Evolutionary conservation across 371 early-diverging fungal species (phyloP).

Genomic region (Rhizopus microsporus): DNA sequence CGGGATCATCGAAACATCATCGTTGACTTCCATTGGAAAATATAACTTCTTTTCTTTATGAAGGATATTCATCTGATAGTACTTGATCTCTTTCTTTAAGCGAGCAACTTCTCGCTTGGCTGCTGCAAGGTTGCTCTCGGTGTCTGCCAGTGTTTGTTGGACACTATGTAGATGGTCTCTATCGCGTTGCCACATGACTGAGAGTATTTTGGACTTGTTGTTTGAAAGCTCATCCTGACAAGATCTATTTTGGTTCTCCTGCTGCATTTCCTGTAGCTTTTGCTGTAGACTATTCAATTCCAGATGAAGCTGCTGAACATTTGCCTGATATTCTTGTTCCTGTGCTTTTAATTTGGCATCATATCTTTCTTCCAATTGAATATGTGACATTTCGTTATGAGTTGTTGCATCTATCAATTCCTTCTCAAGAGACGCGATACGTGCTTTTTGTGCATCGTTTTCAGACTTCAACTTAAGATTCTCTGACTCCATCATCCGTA

Average conservation of each 20-base stretch:
- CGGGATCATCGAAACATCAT: not conserved
- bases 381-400: not conserved
- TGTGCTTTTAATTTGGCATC: not conserved
- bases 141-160: conserved; percentile 17
- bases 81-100: conserved; percentile 20
- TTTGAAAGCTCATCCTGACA: not conserved
- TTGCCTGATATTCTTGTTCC: not conserved
- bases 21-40: not conserved
- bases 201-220: conserved; percentile 10
- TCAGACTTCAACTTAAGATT: not conserved
- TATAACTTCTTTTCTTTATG: not conserved
- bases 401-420: not conserved
- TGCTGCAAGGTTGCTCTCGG: conserved; percentile 18
- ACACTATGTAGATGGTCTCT: conserved; percentile 10
- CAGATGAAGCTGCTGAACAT: not conserved
- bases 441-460: not conserved
- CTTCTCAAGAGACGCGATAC: not conserved
- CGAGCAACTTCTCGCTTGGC: conserved; percentile 13
- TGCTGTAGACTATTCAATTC: no score
- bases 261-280: no score
- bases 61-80: conserved; percentile 11
- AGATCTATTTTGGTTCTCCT: no score
- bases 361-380: not conserved
- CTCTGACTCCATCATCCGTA: not conserved
- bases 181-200: conserved; percentile 24